Base-by-base conservation (phyloP, 2,329 filamentous ascomycete species). In the Paecilomyces dactylethromorphus region DNA sequence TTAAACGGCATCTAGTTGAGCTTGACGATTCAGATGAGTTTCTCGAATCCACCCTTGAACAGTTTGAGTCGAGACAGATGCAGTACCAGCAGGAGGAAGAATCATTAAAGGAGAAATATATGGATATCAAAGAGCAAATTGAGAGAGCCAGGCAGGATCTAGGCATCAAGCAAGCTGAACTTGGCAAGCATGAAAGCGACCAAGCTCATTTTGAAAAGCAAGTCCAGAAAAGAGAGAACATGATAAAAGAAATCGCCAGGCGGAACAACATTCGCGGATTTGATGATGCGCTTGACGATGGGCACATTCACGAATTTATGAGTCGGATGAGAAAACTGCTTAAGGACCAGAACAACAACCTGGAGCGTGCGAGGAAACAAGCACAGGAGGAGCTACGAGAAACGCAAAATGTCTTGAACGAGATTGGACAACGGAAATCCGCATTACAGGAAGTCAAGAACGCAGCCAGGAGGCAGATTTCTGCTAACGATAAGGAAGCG, bases 141-240 rank as follows among this genome's bases (percentile, higher is more conserved):
- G 76, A 83, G 58, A 67, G 73, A 3, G 74, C 71, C 54, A 80
- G 82, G 2, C 70, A 69, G 53, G 69, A 71, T 53, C 56, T 77
- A 45, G 75, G 75, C 26, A 56, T 69, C 22, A 74, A 76, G 55
- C 75, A 76, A 58, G 78, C 74, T 26, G 75, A 80, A 61, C 71
- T 74, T 71, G 93, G 93, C 51, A 90, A 88, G 64, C 87, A 88
- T 65, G 85, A 94, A 72, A 93, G 92, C 1, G 88, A 96, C 69
- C 92, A 93, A 76, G 88, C 90, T 62, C 90, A 89, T 66, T 91
- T 94, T 69, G 91, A 97, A 69, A 85, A 88, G 3, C 90, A 97
- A 64, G 71, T 96, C 3, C 80, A 85, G 65, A 79, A 84, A 52
- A 88, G 93, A 45, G 82, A 88, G 67, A 81, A 83, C 10, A 83